Evolutionary conservation across 1,284 basidiomycete species (phyloP), one percentile per base, ranked within the genome.

Genomic region (Athelia psychrophila): DNA sequence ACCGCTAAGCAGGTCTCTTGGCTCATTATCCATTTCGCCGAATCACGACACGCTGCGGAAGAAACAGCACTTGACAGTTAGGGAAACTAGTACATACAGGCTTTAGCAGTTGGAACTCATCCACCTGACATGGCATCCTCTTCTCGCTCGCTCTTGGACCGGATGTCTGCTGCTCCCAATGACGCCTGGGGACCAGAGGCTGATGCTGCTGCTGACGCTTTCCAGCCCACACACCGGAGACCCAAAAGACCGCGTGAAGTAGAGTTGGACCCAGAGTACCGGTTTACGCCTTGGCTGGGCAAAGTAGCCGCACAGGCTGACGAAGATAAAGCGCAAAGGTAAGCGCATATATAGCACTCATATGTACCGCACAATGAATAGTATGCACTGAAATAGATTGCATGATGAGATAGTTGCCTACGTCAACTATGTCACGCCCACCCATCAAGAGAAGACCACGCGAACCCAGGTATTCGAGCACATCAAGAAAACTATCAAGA

Each of bases 381-480:
- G 6, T 42, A 6, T 42, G 20, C n/a, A 16, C 38, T 30, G 27
- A 30, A 30, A 6, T 42, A 46, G 44, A 46, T 27, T 46, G 24
- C 44, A 46, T 27, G 44, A 46, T n/a, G 44, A 46, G n/a, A 46
- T 69, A 48, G 61, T 66, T 24, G 67, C 66, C 24, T 69, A 61
- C 52, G 56, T 56, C 36, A n/a, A 49, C 9, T 68, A 64, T 49
- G 57, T 64, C 12, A 27, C 48, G n/a, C 64, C 68, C 1, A 68
- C 62, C 6, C 48, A 53, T 10, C 56, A 62, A 40, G 68, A 70
- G 51, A 44, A 47, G 6, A 47, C 50, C 35, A 64, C 59, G 10
- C 60, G 67, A 16, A 55, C 58, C 42, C 49, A 54, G 20, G 59
- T 70, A 35, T 55, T 63, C 8, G 56, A 55, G 16, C 51, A 57